Evolutionary conservation across 306 rosid species (phyloP).

Genomic region (Prunus salicina): DNA sequence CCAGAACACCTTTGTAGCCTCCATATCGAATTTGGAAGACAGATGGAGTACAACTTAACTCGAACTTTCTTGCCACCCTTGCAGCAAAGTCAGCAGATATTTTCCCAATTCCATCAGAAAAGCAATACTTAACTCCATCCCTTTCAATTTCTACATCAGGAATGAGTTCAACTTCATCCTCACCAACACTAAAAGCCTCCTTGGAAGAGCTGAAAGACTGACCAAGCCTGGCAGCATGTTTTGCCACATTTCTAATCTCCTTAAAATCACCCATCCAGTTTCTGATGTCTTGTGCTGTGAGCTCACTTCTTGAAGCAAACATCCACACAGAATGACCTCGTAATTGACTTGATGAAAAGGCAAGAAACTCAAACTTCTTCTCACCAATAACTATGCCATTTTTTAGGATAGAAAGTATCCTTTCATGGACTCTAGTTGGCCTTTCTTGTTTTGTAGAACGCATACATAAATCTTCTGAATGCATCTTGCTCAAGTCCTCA

Average conservation of each 20-base stretch:
- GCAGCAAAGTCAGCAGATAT: conserved; percentile 31
- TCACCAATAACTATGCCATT: conserved; percentile 41
- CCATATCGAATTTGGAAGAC: conserved; percentile 43
- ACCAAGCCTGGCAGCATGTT: conserved; percentile 38
- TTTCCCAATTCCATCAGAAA: conserved; percentile 53
- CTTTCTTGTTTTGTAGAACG: conserved; percentile 3
- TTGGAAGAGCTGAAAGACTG: conserved; percentile 43
- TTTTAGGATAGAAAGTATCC: conserved; percentile 23
- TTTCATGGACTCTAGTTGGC: conserved; percentile 22
- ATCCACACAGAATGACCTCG: conserved; percentile 40
- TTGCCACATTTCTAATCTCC: conserved; percentile 39
- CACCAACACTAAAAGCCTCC: conserved; percentile 24
- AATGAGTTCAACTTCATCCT: conserved; percentile 22
- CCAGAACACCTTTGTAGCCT: conserved; percentile 47
- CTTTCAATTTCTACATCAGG: conserved; percentile 24
- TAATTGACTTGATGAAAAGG: conserved; percentile 36
- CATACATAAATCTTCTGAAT: conserved; percentile 20
- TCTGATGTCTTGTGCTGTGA: conserved; percentile 32
- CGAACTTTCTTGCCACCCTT: conserved; percentile 38
- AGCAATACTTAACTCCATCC: conserved; percentile 8
- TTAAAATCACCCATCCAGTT: conserved; percentile 45
- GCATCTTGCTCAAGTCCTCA: conserved; percentile 37
- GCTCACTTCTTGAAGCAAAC: conserved; percentile 45
- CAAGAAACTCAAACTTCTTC: conserved; percentile 47
- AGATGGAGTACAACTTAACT: conserved; percentile 27